Percentiles rank a stretch among this genome's conserved stretches.
These are phyloP conservation scores for Podosphaera xanthii DNA, from an alignment of 2,329 filamentous ascomycete species.

Conservation along the genomic window DNA sequence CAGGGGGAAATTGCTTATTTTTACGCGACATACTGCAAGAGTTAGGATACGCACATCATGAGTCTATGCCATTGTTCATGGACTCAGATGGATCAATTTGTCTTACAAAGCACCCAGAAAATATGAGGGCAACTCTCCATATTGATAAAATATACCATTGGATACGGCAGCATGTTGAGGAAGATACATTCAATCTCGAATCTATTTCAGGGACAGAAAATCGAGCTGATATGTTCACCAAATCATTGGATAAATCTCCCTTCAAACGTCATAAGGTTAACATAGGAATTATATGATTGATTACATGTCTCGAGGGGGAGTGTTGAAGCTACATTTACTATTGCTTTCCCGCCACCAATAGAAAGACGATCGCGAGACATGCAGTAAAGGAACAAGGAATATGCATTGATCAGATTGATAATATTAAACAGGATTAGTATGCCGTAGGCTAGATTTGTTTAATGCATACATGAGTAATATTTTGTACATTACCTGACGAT, in stretches of 20 bases:
- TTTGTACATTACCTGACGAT: no score
- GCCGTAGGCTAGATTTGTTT: no score
- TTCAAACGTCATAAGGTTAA: neutral
- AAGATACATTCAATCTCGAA: neutral
- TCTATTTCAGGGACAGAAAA: neutral
- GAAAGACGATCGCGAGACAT: no score
- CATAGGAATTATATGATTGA: neutral
- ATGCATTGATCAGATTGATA: no score
- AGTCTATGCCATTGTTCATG: neutral
- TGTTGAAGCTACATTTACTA: neutral
- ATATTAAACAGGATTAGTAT: no score
- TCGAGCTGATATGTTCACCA: neutral
- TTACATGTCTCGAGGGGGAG: neutral
- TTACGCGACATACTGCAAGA: neutral
- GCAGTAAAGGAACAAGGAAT: no score
- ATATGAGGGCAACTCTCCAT: no score
- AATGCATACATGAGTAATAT: no score
- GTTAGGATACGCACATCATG: neutral
- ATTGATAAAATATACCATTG: no score
- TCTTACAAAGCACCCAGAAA: neutral
- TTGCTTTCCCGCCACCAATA: no score
- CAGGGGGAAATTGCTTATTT: neutral
- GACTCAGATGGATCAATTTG: neutral
- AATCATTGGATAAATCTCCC: neutral
- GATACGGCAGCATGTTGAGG: neutral